Evolutionary conservation across 2,329 filamentous ascomycete genomes (phyloP), one percentile per base, ranked within the genome.

Genomic region (Verticillium nubilum): DNA sequence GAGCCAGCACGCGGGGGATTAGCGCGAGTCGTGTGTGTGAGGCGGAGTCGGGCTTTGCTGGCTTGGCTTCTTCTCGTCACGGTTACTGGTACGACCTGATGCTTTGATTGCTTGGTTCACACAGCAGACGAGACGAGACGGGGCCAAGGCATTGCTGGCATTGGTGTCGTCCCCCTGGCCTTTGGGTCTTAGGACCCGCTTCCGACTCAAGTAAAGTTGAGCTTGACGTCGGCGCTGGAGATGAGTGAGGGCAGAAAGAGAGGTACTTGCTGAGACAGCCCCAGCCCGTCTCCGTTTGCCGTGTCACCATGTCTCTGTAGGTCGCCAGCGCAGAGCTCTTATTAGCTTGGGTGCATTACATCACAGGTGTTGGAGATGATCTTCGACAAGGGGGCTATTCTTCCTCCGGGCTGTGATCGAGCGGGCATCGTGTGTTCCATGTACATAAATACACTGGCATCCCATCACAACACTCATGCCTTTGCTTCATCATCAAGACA

Each of bases 21-120:
- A 26, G 54, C 54, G 31, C 25, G 54, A 56, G 35, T 56, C 54
- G 33, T 19, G 52, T 52, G 23, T 42, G 35, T 28, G 54, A 47
- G 54, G 54, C 54, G 54, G 54, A 56, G 54, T 37, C 35, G n/a
- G 33, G 15, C 54, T 56, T 47, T 33, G 54, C 54, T 50, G 29
- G 29, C 29, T 31, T 31, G 29, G 29, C 29, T 13, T 13, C 42
- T 10, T 37, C 33, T 37, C 33, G 33, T n/a, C n/a, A n/a, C n/a
- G 29, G 29, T 31, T 31, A 31, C n/a, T 6, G 19, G n/a, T n/a
- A n/a, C 19, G 7, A 26, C 42, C 42, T 31, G 13, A 17, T 27
- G 13, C 31, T 26, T 37, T 26, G 33, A 56, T 56, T 47, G 25
- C 33, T 28, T 28, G 35, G 54, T 42, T 47, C 31, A 15, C 23